Evolutionary conservation across 768 basidiomycete species (phyloP).

Genomic region (Dentipellis sp.): DNA sequence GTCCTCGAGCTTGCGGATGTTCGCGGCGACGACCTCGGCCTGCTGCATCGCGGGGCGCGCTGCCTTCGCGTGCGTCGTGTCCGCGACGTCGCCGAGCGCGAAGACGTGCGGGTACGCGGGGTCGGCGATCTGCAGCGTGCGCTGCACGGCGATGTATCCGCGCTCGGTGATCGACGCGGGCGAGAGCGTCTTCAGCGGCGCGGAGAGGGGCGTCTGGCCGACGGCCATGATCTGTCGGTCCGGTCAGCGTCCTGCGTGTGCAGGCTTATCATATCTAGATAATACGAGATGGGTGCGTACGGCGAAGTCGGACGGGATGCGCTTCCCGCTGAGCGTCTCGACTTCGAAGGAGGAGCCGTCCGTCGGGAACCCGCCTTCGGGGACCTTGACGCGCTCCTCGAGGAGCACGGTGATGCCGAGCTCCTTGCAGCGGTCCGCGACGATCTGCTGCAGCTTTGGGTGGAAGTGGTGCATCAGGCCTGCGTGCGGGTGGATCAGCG

Average conservation of each 20-base stretch:
- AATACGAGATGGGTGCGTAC: conserved; percentile 2
- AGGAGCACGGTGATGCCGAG: conserved; percentile 16
- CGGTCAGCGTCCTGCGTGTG: neutral
- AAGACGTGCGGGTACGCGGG: conserved; percentile 12
- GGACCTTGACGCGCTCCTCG: conserved; percentile 18
- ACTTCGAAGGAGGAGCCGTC: conserved; percentile 13
- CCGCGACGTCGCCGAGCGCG: conserved; percentile 21
- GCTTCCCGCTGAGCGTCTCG: conserved; percentile 11
- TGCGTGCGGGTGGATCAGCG: conserved; percentile 19
- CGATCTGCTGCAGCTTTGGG: conserved; percentile 17
- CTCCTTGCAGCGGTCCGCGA: conserved; percentile 13
- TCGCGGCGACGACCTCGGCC: conserved; percentile 15
- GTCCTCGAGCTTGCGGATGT: conserved; percentile 11
- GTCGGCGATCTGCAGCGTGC: conserved; percentile 19
- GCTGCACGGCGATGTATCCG: conserved; percentile 17
- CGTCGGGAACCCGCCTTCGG: conserved; percentile 19
- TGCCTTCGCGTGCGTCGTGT: conserved; percentile 18
- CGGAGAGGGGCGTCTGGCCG: conserved; percentile 22
- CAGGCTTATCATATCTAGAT: no score
- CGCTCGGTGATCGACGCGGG: conserved; percentile 11
- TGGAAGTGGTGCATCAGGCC: conserved; percentile 20
- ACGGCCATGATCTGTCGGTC: conserved; percentile 20
- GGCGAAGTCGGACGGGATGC: conserved; percentile 14
- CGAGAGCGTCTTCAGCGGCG: conserved; percentile 16
- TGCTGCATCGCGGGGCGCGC: conserved; percentile 17